Evolutionary conservation across 176 grass and related monocot genomes (phyloP).

Genomic region (Miscanthus lutarioriparius): DNA sequence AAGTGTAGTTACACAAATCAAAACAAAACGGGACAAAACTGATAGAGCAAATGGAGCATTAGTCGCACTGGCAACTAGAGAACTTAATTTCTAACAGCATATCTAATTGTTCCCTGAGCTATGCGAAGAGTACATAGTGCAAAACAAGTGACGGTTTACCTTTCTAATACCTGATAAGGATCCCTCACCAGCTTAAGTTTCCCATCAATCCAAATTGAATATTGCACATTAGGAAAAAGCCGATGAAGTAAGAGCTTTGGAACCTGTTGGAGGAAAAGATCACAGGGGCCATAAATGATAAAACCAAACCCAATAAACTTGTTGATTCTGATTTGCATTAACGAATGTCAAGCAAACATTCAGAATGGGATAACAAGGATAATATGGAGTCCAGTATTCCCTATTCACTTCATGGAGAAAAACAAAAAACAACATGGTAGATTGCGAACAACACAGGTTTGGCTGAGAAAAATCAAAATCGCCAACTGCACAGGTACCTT

Average conservation of each 20-base stretch:
- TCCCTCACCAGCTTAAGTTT: slow-evolving; percentile 94
- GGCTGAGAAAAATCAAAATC: slow-evolving; percentile 33
- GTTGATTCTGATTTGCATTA: background rate
- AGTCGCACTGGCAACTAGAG: slow-evolving; percentile 1
- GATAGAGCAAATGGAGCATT: slow-evolving; percentile 11
- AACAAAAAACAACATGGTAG: slow-evolving; percentile 6
- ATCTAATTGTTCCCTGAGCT: slow-evolving; percentile 13
- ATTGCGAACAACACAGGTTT: background rate
- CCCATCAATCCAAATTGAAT: slow-evolving; percentile 98
- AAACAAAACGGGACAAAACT: slow-evolving; percentile 16
- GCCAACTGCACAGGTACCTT: slow-evolving; percentile 55
- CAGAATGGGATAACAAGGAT: background rate
- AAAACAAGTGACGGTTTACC: slow-evolving; percentile 54
- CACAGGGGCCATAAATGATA: slow-evolving; percentile 13
- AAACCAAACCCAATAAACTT: background rate
- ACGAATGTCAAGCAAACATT: slow-evolving; percentile 5
- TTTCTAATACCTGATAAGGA: slow-evolving; percentile 91
- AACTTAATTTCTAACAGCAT: background rate
- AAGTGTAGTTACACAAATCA: slow-evolving; percentile 11
- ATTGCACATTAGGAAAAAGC: slow-evolving; percentile 81
- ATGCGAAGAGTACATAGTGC: slow-evolving; percentile 15
- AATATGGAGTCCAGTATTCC: slow-evolving; percentile 8
- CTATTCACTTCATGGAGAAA: slow-evolving; percentile 13
- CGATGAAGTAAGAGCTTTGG: slow-evolving; percentile 96
- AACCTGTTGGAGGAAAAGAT: slow-evolving; percentile 54